Evolutionary conservation across 139 green algal genomes (phyloP).

Genomic region (Chlorella sp.): DNA sequence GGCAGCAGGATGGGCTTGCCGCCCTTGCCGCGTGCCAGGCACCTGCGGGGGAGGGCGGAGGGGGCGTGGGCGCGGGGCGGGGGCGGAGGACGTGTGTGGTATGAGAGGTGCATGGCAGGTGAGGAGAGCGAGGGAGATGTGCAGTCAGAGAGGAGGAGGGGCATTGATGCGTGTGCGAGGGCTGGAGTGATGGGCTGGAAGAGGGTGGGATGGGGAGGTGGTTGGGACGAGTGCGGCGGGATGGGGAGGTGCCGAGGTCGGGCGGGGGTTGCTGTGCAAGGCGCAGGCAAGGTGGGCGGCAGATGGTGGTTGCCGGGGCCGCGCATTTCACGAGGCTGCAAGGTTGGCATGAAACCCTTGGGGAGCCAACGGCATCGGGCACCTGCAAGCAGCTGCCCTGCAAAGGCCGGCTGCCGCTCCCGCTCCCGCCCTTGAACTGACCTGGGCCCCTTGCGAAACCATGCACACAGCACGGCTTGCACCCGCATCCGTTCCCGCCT

Average conservation of each 20-base stretch:
- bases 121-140: neutral
- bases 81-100: neutral
- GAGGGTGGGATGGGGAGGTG: too few species aligned
- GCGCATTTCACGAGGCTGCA: too few species aligned
- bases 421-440: too few species aligned
- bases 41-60: neutral
- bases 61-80: neutral
- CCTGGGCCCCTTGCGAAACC: too few species aligned
- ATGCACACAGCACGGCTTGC: too few species aligned
- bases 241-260: too few species aligned
- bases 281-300: neutral
- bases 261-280: neutral
- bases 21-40: conserved; percentile 20
- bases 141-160: too few species aligned
- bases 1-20: conserved; percentile 55
- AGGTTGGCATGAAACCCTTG: too few species aligned
- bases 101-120: neutral
- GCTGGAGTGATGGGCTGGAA: neutral
- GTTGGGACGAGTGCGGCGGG: too few species aligned
- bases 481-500: too few species aligned
- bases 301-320: too few species aligned
- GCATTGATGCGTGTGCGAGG: too few species aligned
- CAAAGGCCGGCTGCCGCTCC: neutral
- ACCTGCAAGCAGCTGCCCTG: neutral
- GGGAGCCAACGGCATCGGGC: neutral